Evolutionary conservation across 2,329 filamentous ascomycete genomes (phyloP).

Genomic region (Verticillium nubilum): DNA sequence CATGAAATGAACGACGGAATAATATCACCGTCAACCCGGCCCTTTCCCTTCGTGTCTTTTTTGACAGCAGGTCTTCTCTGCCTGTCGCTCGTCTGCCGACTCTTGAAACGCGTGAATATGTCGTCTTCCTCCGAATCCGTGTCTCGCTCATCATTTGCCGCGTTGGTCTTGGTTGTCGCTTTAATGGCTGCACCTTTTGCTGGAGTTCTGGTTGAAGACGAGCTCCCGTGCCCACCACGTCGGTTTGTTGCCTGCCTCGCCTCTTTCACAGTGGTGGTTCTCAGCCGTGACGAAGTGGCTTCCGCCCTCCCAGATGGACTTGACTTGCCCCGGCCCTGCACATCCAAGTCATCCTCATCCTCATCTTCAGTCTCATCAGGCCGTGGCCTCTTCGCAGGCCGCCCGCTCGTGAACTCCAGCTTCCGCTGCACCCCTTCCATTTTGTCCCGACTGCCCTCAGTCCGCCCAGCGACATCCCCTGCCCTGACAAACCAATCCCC

Average conservation of each 20-base stretch:
- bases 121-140: conserved; percentile 8
- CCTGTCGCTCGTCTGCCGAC: conserved; percentile 2
- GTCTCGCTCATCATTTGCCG: not conserved
- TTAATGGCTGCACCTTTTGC: conserved; percentile 16
- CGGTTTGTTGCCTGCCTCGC: no score
- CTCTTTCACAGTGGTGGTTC: not conserved
- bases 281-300: not conserved
- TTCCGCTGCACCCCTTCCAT: not conserved
- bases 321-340: not conserved
- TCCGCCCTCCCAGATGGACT: not conserved
- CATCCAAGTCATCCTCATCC: not conserved
- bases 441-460: not conserved
- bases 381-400: not conserved
- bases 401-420: not conserved
- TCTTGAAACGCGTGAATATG: conserved; percentile 9
- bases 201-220: not conserved
- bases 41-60: not conserved
- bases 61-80: not conserved
- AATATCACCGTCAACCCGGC: conserved; percentile 4
- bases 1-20: conserved; percentile 10
- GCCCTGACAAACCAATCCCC: not conserved
- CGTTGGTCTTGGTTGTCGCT: conserved; percentile 15
- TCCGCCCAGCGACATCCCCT: not conserved
- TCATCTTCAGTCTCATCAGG: not conserved
- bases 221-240: not conserved